Evolutionary conservation across 176 grass and related monocot genomes (phyloP).

Genomic region (Paspalum vaginatum): DNA sequence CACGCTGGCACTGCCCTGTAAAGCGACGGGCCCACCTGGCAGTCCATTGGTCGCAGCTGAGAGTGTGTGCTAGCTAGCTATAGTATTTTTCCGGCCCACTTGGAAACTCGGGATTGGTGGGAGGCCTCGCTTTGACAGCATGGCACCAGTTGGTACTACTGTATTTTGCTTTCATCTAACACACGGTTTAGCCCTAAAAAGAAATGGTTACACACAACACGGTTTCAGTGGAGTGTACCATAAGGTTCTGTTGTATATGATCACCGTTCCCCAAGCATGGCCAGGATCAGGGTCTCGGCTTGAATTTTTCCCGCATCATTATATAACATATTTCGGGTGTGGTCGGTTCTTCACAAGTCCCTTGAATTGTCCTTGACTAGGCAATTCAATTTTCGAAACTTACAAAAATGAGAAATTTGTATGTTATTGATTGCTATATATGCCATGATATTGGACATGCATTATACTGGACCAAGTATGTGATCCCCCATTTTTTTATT

Average conservation of each 20-base stretch:
- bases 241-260: background rate
- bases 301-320: background rate
- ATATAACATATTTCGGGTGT: background rate
- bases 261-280: background rate
- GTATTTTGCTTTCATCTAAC: background rate
- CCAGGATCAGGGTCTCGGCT: background rate
- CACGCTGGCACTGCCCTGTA: conserved; percentile 27
- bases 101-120: conserved; percentile 27
- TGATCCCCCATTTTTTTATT: no score
- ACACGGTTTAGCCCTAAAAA: conserved; percentile 33
- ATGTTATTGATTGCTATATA: no score
- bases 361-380: no score
- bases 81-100: background rate
- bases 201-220: background rate
- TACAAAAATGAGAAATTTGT: no score
- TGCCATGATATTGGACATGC: no score
- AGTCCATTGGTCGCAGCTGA: background rate
- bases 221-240: conserved; percentile 25
- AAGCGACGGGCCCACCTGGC: conserved; percentile 16
- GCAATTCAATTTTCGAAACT: background rate
- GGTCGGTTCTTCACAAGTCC: conserved; percentile 13
- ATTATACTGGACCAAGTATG: no score
- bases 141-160: conserved; percentile 5
- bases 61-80: no score
- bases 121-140: conserved; percentile 37